A percentile compares a stretch with the other conserved stretches of the same genome.
These are phyloP conservation scores for Cystofilobasidium bisporidii DNA, from an alignment of 768 basidiomycete genomes.

Conservation along the genomic window DNA sequence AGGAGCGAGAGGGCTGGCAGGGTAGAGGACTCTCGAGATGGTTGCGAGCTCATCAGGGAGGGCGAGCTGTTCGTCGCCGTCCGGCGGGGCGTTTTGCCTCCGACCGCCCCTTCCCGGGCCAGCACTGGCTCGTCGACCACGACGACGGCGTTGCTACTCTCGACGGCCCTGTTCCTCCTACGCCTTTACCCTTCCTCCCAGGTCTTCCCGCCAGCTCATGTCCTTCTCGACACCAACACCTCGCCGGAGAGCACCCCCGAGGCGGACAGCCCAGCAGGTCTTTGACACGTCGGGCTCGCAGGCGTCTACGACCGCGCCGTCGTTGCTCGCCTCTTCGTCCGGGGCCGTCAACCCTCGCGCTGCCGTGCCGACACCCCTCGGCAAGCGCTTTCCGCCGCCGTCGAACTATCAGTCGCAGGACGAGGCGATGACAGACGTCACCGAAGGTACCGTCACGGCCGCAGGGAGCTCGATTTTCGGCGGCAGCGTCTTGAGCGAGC, in stretches of 20 bases:
- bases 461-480: background rate
- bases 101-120: too few species aligned
- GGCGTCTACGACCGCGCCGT: conserved; percentile 1
- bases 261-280: conserved; percentile 11
- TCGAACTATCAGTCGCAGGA: conserved; percentile 3
- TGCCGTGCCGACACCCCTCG: background rate
- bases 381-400: background rate
- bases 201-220: too few species aligned
- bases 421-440: background rate
- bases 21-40: too few species aligned
- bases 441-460: background rate
- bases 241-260: conserved; percentile 8
- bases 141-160: too few species aligned
- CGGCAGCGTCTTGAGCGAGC: background rate
- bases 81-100: too few species aligned
- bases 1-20: background rate
- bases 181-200: background rate
- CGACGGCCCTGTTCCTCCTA: background rate
- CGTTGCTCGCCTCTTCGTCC: background rate
- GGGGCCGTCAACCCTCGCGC: background rate
- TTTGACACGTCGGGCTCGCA: background rate
- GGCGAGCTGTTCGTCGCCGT: too few species aligned
- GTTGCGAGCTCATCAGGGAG: too few species aligned
- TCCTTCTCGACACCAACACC: conserved; percentile 18
- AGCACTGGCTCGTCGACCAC: too few species aligned